Base-by-base conservation (phyloP, 2,329 filamentous ascomycete species). In the Scedosporium boydii region DNA sequence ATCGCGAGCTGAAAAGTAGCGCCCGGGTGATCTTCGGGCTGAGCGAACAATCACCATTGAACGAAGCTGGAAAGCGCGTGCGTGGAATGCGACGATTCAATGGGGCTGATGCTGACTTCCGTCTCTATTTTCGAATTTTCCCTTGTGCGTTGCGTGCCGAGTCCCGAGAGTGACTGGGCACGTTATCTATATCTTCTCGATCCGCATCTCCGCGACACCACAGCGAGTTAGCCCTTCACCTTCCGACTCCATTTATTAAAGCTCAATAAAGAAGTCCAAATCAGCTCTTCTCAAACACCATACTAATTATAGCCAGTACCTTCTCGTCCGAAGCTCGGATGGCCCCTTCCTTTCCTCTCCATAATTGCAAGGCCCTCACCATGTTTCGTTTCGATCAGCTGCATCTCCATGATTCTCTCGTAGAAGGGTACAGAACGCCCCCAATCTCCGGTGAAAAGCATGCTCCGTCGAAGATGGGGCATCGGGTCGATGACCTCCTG, bases 381-480 rank as follows among this genome's bases (percentile, higher is more conserved):
- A 3, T 58, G 59, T 2, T 58, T 65, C 0, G 63, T 23, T 0
- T 68, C 71, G 14, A 60, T 18, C 27, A 60, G 29, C 42, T 51
- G 14, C 58, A 60, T 60, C 14, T 34, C 44, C 58, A 60, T 60
- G 14, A 48, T 23, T 48, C 29, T 51, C 44, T 60, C 12, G 16
- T 60, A 60, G 38, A 60, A 60, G 4, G 58, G 58, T 6, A 60
- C 58, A 16, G 58, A 60, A 16, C 58, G 44, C 14, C 18, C 23
- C 58, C 58, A 59, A n/a, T 48, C 58, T 14, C 48, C 73, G 6
- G 82, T 80, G 67, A 86, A 72, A 62, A 89, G 74, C 72, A 88
- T 76, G 16, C 83, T 75, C 26, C 84, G 78, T 51, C 88, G 77
- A 68, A 92, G 75, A 65, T 82, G 72, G 1, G 84, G 80, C 80